Evolutionary conservation across 2,329 filamentous ascomycete species (phyloP).

Genomic region (Pseudocercospora macadamiae): DNA sequence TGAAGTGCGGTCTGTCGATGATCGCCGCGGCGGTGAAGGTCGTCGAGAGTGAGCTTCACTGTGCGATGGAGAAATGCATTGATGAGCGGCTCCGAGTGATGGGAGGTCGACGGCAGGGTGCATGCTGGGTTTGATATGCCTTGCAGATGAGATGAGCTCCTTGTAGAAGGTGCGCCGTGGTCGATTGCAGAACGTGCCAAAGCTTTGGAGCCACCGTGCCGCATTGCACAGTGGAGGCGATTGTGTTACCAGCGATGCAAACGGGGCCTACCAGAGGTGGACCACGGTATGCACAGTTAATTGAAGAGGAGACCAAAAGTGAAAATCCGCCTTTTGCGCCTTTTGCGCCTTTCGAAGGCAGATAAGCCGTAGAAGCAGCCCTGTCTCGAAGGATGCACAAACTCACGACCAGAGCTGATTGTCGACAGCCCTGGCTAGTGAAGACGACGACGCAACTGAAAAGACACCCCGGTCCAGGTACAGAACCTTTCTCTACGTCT

Average conservation of each 20-base stretch:
- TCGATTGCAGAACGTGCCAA: not conserved
- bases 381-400: not conserved
- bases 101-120: slow-evolving; percentile 7
- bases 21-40: slow-evolving; percentile 5
- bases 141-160: slow-evolving; percentile 8
- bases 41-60: not conserved
- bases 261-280: not conserved
- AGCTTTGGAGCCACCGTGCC: not conserved
- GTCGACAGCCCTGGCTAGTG: slow-evolving; percentile 1
- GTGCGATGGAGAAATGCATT: slow-evolving; percentile 1
- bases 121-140: slow-evolving; percentile 3
- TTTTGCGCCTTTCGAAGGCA: not conserved
- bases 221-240: slow-evolving; percentile 1
- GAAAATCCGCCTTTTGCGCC: not conserved
- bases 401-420: not conserved
- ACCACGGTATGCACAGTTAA: not conserved
- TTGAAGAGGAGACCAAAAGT: not conserved
- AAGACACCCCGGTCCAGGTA: not conserved
- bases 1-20: not conserved
- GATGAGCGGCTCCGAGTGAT: not conserved
- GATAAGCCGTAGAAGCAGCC: not conserved
- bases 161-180: slow-evolving; percentile 3
- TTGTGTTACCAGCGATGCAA: slow-evolving; percentile 1
- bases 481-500: not conserved
- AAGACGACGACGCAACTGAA: not conserved